These are phyloP conservation scores for Amanita exitialis DNA, from an alignment of 768 basidiomycete species.

Conservation along the genomic window DNA sequence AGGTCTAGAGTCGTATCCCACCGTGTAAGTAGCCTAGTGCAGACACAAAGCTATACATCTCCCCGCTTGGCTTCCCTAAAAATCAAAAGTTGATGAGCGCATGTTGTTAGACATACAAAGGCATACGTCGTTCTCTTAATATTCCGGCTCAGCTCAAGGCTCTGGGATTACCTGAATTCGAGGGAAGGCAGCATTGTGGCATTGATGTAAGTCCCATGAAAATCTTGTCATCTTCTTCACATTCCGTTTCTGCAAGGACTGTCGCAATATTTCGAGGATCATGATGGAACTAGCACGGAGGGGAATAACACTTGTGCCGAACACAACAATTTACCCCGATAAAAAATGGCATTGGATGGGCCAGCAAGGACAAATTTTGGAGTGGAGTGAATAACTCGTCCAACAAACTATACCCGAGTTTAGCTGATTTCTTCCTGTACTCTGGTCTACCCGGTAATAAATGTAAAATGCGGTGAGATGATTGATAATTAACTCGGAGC, in stretches of 20 bases:
- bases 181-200: slow-evolving; percentile 81
- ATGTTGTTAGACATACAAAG: not conserved
- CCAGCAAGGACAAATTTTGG: slow-evolving; percentile 51
- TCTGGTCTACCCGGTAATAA: not conserved
- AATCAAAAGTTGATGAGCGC: not conserved
- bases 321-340: slow-evolving; percentile 55
- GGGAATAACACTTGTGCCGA: slow-evolving; percentile 61
- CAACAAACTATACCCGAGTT: not conserved
- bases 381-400: slow-evolving; percentile 1
- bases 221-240: not conserved
- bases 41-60: not conserved
- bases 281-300: slow-evolving; percentile 66
- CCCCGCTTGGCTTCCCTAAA: not conserved
- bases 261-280: slow-evolving; percentile 81
- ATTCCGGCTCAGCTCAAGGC: slow-evolving; percentile 66
- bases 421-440: not conserved
- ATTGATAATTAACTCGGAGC: too few relatives aligned
- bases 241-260: slow-evolving; percentile 34
- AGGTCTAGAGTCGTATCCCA: slow-evolving; percentile 14
- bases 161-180: slow-evolving; percentile 66
- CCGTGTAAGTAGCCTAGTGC: not conserved
- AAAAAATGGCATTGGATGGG: slow-evolving; percentile 87
- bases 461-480: too few relatives aligned
- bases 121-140: slow-evolving; percentile 36
- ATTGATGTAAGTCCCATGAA: slow-evolving; percentile 62